Evolutionary conservation across 768 basidiomycete genomes (phyloP).

Genomic region (Trametes cinnabarina): DNA sequence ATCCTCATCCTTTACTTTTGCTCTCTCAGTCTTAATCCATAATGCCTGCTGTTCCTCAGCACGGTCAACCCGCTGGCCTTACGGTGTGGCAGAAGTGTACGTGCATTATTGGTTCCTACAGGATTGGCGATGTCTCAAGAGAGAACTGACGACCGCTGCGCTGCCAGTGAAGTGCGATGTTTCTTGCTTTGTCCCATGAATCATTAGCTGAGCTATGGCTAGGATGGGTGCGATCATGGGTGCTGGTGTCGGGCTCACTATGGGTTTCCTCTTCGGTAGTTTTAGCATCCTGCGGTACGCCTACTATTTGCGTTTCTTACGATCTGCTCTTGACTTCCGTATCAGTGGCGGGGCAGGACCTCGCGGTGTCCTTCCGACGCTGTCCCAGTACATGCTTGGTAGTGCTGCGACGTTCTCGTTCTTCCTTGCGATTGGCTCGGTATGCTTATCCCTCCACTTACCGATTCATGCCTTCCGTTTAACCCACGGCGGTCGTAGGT

Average conservation of each 20-base stretch:
- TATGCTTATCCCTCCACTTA: constrained; percentile 36
- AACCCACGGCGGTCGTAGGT: constrained; percentile 50
- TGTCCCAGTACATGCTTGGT: constrained; percentile 98
- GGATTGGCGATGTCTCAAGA: neutral
- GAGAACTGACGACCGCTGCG: neutral
- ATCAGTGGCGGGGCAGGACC: constrained; percentile 86
- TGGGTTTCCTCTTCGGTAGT: constrained; percentile 95
- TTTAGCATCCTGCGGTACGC: constrained; percentile 87
- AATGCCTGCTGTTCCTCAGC: constrained; percentile 31
- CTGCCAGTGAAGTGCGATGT: constrained; percentile 30
- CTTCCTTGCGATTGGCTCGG: constrained; percentile 94
- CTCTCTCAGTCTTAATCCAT: constrained; percentile 1
- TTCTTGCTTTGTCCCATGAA: neutral
- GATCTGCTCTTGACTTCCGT: neutral
- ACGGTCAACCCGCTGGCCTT: constrained; percentile 45
- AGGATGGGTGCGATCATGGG: constrained; percentile 95
- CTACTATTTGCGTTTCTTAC: neutral
- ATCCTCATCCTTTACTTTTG: neutral
- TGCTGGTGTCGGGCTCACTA: constrained; percentile 90
- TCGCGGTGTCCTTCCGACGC: constrained; percentile 82
- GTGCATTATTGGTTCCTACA: no score
- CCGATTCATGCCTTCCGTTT: neutral
- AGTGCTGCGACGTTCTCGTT: constrained; percentile 97
- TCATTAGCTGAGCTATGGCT: neutral
- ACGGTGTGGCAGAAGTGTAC: constrained; percentile 77